Evolutionary conservation across 108 stramenopile genomes (phyloP), one percentile per base, ranked within the genome.

Genomic region (Cylindrotheca fusiformis): DNA sequence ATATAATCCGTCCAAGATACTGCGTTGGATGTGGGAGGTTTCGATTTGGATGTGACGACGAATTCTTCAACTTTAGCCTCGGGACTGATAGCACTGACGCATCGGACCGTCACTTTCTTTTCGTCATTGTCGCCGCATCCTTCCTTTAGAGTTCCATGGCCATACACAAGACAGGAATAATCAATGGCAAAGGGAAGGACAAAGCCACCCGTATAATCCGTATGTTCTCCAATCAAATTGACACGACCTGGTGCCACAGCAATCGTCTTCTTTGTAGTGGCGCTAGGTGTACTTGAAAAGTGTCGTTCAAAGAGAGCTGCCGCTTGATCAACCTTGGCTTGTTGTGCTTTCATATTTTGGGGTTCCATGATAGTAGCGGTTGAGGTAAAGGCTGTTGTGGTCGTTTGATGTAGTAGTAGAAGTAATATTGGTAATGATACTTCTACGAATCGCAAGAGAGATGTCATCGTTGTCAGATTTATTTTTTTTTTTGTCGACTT

Each of bases 121-220:
- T 52, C 58, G 6, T 26, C 3, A 29, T 53, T 18, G 2, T 21
- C 36, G 8, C 2, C 20, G 17, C 33, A 36, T 10, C 5, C 22
- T 4, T 33, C 1, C 26, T 44, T 48, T 2, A 76, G 29, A 2
- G 23, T 61, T 0, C 91, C 86, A 24, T 67, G 75, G 8, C 91
- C 91, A 32, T 85, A 79, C 26, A 81, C 74, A 45, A 89, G 82
- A n/a, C 84, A 85, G 20, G 69, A 73, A 61, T 82, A 89, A 17
- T 85, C 88, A 59, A 93, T 89, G 28, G 96, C 97, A 50, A 97
- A 63, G 21, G 97, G 97, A 32, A 97, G 63, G 20, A 96, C 96
- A 74, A 88, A 96, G 4, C 97, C 97, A 46, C 89, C 94, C 14
- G 94, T 96, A 76, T 98, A 98, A 63, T 98, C 97, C 5, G 93